Conservation (phyloP, 169 alveolate species). For the Cryptosporidium ubiquitum region DNA sequence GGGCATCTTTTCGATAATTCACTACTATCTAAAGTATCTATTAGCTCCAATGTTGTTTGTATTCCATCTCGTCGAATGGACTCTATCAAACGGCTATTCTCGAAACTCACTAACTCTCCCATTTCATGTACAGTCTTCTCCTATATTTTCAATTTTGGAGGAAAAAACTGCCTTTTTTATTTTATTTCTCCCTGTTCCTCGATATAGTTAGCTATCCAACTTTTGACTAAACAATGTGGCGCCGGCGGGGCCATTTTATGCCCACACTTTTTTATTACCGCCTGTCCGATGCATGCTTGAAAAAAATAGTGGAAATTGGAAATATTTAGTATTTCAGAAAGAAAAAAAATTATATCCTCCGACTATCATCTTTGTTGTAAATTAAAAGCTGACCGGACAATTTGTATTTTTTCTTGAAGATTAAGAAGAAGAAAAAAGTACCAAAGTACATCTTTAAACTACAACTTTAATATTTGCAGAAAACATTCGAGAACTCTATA, state of each 20-base stretch:
- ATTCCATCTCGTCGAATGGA: conserved; percentile 53
- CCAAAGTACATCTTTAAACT: background rate
- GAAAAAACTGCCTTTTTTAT: background rate
- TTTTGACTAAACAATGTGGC: conserved; percentile 15
- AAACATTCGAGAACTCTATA: background rate
- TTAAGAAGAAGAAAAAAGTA: background rate
- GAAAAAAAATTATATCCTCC: background rate
- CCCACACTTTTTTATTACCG: conserved; percentile 70
- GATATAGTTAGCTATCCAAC: conserved; percentile 6
- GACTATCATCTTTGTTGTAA: background rate
- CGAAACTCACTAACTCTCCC: conserved; percentile 49
- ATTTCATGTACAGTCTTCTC: conserved; percentile 1
- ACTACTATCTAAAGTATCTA: conserved; percentile 2
- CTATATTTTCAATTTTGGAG: background rate
- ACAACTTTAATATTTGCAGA: background rate
- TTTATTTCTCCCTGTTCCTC: background rate
- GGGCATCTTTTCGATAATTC: conserved; percentile 46
- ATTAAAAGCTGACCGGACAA: background rate
- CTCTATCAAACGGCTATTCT: conserved; percentile 23
- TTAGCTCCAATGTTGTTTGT: conserved; percentile 16
- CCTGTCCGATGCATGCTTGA: conserved; percentile 61
- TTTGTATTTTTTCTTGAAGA: background rate
- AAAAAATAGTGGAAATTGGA: conserved; percentile 10
- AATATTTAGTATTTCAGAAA: background rate
- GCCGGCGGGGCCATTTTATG: conserved; percentile 33